Evolutionary conservation across 2,329 filamentous ascomycete genomes (phyloP).

Genomic region (Trichoderma semiorbis): DNA sequence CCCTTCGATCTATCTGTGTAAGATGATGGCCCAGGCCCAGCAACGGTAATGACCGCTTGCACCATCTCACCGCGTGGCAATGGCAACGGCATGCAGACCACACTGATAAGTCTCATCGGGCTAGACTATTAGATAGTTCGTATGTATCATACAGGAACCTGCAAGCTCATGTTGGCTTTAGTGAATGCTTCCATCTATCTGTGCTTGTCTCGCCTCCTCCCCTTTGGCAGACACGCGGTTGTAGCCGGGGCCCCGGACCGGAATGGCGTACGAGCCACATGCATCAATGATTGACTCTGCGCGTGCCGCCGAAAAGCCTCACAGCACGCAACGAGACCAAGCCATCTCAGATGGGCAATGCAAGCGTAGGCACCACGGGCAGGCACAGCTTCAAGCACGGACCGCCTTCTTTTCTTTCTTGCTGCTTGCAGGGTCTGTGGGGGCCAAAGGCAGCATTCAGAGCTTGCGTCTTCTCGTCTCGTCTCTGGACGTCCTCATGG

Average conservation of each 20-base stretch:
- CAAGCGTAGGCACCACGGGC: conserved; percentile 5
- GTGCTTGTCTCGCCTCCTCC: background rate
- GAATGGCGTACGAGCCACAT: conserved; percentile 7
- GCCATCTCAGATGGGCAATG: background rate
- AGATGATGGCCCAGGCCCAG: background rate
- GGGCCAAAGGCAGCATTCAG: background rate
- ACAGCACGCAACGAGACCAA: conserved; percentile 5
- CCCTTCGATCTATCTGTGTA: background rate
- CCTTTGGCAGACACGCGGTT: background rate
- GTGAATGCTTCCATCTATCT: background rate
- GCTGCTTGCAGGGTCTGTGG: background rate
- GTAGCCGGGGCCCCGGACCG: background rate
- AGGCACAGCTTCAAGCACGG: conserved; percentile 10
- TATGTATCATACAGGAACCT: background rate
- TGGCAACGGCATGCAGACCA: background rate
- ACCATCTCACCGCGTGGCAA: background rate
- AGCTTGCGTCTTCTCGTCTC: background rate
- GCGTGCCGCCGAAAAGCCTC: conserved; percentile 5
- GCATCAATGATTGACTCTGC: conserved; percentile 10
- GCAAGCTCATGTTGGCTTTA: background rate
- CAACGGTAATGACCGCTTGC: background rate
- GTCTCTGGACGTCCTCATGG: conserved; percentile 1
- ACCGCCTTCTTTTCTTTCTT: background rate
- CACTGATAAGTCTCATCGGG: background rate
- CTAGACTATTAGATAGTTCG: background rate